Evolutionary conservation across 1,284 basidiomycete genomes (phyloP), one percentile per base, ranked within the genome.

Genomic region (Fomes fomentarius): DNA sequence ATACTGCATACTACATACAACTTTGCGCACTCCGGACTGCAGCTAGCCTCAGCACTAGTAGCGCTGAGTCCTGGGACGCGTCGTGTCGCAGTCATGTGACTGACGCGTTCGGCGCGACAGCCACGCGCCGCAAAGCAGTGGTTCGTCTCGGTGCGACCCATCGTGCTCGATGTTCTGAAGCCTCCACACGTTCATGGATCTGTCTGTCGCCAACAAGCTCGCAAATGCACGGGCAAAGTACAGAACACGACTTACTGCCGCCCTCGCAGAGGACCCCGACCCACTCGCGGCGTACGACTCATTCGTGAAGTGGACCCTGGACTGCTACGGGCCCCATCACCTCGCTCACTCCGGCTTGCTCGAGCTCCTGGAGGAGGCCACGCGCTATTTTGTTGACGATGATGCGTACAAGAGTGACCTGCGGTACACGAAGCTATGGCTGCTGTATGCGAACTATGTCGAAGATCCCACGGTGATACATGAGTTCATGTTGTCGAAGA

Each of bases 381-480:
- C 90, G 0, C 76, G 88, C 21, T 81, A 84, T 47, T 96, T 98
- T 69, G 84, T 89, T 56, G 81, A 84, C 24, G 93, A 96, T 65
- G 76, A 81, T 30, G 76, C 86, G 25, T 98, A 96, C 74, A 85
- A 85, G 65, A 86, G 88, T 58, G 96, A 98, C 74, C 73, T 91
- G 50, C 82, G 96, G 35, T 97, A 98, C 71, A 80, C 98, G 44
- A 91, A 67, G 62, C 76, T 98, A 22, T 99, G 96, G 96, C 78
- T 92, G 34, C 80, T 94, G 51, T 98, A 97, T 70, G 88, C 91
- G 14, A 85, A 83, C 64, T 88, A 88, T 63, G 89, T 93, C 39
- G 85, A 87, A 68, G 81, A 77, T 66, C 82, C 84, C 48, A 78
- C 77, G 9, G 79, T 90, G 63, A 85, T 96, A 57, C 95, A 91